These are phyloP conservation scores for Apiospora saccharicola DNA, from an alignment of 2,329 filamentous ascomycete genomes.

Conservation along the genomic window DNA sequence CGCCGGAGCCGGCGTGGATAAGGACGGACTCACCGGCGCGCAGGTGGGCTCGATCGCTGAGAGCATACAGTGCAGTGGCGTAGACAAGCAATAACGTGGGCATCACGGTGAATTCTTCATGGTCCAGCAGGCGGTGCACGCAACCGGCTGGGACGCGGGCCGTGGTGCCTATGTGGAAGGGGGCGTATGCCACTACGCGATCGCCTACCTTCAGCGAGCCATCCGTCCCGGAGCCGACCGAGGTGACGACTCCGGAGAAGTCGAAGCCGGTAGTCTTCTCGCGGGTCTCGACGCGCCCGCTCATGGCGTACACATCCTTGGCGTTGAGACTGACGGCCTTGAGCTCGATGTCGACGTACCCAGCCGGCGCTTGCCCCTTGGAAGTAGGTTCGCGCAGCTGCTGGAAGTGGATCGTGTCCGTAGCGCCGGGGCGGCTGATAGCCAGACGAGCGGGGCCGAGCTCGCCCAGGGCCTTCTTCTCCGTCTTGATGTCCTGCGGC, in stretches of 20 bases:
- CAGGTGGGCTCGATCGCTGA: conserved; percentile 39
- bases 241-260: conserved; percentile 37
- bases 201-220: conserved; percentile 36
- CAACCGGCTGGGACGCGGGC: conserved; percentile 38
- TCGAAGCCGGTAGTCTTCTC: conserved; percentile 33
- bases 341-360: conserved; percentile 27
- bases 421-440: conserved; percentile 27
- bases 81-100: conserved; percentile 37
- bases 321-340: conserved; percentile 34
- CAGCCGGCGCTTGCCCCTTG: conserved; percentile 24
- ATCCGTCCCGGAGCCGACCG: conserved; percentile 30
- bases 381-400: conserved; percentile 24
- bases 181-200: conserved; percentile 37
- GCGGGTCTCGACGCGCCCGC: conserved; percentile 34
- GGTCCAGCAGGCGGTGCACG: conserved; percentile 31
- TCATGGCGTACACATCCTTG: conserved; percentile 36
- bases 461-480: conserved; percentile 26
- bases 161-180: conserved; percentile 36
- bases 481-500: conserved; percentile 27
- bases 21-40: conserved; percentile 39
- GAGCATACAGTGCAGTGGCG: conserved; percentile 40
- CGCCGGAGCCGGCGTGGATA: conserved; percentile 45
- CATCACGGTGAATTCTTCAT: conserved; percentile 33
- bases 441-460: conserved; percentile 27
- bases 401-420: conserved; percentile 30